Evolutionary conservation across 1,284 basidiomycete genomes (phyloP).

Genomic region (Ceratobasidium sp.): DNA sequence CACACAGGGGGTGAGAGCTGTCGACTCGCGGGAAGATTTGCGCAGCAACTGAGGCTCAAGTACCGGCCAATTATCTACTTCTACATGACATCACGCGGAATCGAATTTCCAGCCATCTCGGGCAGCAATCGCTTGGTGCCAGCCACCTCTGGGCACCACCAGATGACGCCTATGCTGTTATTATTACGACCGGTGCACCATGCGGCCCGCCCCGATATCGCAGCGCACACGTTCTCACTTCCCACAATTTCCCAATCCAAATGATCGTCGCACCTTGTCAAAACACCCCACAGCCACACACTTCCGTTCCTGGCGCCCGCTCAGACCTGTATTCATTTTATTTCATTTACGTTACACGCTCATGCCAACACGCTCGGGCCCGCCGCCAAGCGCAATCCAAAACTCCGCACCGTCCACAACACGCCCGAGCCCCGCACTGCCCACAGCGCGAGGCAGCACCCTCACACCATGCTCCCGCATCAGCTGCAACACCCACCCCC

Average conservation of each 20-base stretch:
- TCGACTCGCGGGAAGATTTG: constrained; percentile 1
- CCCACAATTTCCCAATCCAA: neutral
- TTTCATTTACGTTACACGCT: constrained; percentile 1
- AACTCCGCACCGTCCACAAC: constrained; percentile 23
- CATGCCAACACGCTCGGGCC: constrained; percentile 3
- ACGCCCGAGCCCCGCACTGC: neutral
- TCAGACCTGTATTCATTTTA: neutral
- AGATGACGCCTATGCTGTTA: neutral
- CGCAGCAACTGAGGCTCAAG: constrained; percentile 27
- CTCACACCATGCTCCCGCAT: constrained; percentile 17
- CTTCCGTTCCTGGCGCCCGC: neutral
- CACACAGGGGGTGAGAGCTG: neutral
- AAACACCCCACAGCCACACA: too few species aligned
- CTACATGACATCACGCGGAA: constrained; percentile 22
- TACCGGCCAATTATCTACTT: neutral
- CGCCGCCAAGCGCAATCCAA: constrained; percentile 15
- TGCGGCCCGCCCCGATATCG: neutral
- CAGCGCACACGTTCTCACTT: neutral
- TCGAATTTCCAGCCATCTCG: neutral
- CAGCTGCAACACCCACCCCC: constrained; percentile 26
- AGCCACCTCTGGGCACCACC: too few species aligned
- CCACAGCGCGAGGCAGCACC: constrained; percentile 13
- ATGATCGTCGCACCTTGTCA: constrained; percentile 17
- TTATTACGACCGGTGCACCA: neutral
- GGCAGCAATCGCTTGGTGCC: neutral